These are phyloP conservation scores for Backusella australiensis DNA, from an alignment of 192 early-diverging fungal genomes.

Conservation along the genomic window DNA sequence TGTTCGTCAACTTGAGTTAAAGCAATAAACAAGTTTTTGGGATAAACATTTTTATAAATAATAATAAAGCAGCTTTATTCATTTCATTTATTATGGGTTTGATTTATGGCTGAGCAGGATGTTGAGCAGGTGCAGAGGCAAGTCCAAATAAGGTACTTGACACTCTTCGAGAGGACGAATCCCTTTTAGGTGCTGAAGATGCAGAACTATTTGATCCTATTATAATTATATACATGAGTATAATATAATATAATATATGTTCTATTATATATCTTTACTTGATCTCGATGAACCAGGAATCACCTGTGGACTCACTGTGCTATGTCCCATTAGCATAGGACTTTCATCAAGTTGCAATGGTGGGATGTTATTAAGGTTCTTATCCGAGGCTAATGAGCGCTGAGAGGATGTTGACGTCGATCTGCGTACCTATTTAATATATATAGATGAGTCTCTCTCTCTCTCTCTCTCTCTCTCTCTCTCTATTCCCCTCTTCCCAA, in stretches of 20 bases:
- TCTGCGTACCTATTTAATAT: constrained; percentile 12
- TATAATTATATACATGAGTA: background rate
- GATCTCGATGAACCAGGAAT: background rate
- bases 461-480: background rate
- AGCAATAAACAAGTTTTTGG: background rate
- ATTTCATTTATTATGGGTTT: no score
- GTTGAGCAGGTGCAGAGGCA: constrained; percentile 18
- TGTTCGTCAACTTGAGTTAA: background rate
- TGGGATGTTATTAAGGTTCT: constrained; percentile 20
- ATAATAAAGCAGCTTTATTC: background rate
- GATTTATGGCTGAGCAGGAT: constrained; percentile 22
- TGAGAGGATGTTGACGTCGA: constrained; percentile 32
- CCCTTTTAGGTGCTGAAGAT: constrained; percentile 8
- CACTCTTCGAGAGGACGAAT: constrained; percentile 15
- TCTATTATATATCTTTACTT: background rate
- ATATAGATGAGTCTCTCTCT: background rate
- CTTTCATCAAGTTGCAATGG: constrained; percentile 24
- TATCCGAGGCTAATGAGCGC: constrained; percentile 22
- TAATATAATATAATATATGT: no score
- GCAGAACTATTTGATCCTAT: background rate
- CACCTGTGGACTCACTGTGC: background rate
- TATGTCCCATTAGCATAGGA: background rate
- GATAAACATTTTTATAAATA: no score
- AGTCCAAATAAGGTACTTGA: constrained; percentile 24
- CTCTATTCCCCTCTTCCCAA: no score